phyloP scores from a whole-genome alignment of 202 grass and related monocot species.

The Zoysia matrella region DNA sequence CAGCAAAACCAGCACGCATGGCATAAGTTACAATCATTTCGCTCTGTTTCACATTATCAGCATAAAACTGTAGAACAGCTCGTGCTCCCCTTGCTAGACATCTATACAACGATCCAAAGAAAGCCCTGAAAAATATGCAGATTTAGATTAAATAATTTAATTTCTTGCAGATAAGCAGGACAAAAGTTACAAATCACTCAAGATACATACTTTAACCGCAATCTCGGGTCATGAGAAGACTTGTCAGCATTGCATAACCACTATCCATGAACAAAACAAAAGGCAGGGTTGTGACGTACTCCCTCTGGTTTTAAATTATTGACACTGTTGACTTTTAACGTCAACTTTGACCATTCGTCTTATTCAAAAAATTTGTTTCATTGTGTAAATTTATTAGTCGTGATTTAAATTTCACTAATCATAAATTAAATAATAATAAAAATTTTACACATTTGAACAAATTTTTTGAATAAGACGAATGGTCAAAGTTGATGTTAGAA shows the following conservation, averaged over 20 bases:
- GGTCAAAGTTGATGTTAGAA: no score
- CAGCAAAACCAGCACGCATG: constrained; percentile 97
- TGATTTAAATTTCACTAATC: no score
- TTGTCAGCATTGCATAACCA: constrained; percentile 97
- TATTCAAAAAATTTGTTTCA: no score
- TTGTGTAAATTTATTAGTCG: no score
- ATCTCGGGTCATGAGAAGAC: constrained; percentile 85
- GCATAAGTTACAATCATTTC: constrained; percentile 97
- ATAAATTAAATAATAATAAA: no score
- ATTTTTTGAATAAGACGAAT: no score
- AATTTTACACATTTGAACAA: no score
- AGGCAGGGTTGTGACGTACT: not conserved
- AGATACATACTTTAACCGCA: constrained; percentile 71
- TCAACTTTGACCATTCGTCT: no score
- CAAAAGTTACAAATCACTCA: not conserved
- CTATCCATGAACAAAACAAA: constrained; percentile 49
- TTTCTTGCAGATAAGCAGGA: constrained; percentile 26
- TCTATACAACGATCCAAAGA: constrained; percentile 98
- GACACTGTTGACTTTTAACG: no score
- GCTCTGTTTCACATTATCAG: constrained; percentile 94
- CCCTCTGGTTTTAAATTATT: no score
- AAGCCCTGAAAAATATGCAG: constrained; percentile 74
- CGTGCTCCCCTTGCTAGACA: constrained; percentile 93
- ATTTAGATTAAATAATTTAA: constrained; percentile 12
- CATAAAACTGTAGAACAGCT: constrained; percentile 93